Conservation (phyloP, 1,284 basidiomycete species). For the Malassezia sympodialis region DNA sequence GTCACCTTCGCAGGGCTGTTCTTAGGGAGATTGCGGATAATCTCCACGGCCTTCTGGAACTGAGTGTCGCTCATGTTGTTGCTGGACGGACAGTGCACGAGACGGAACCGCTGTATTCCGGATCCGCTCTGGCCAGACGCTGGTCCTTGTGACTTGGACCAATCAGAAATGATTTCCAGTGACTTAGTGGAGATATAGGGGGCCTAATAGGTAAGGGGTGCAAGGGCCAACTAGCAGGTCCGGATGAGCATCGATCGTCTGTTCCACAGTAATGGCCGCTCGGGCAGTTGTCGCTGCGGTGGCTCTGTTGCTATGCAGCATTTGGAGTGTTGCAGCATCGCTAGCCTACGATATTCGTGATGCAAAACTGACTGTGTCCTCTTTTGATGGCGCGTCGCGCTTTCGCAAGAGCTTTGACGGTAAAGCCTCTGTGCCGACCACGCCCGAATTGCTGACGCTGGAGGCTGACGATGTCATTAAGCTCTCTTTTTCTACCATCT, state of each 20-base stretch:
- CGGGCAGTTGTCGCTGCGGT: neutral
- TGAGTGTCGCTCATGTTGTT: conserved; percentile 23
- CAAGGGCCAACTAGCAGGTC: neutral
- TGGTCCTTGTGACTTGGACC: neutral
- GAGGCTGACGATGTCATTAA: conserved; percentile 13
- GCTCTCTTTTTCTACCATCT: conserved; percentile 1
- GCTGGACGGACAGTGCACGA: too few relatives aligned
- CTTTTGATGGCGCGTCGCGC: conserved; percentile 14
- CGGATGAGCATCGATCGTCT: neutral
- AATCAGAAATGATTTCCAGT: neutral
- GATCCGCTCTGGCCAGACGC: neutral
- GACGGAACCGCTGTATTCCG: too few relatives aligned
- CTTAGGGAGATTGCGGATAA: conserved; percentile 31
- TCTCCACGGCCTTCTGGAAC: conserved; percentile 33
- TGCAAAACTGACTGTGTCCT: conserved; percentile 4
- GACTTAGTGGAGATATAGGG: neutral
- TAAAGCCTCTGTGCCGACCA: neutral
- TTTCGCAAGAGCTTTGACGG: neutral
- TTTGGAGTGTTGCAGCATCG: neutral
- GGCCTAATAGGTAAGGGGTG: neutral
- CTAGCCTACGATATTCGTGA: conserved; percentile 7
- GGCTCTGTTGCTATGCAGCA: neutral
- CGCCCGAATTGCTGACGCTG: neutral
- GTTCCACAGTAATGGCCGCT: neutral
- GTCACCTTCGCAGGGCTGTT: conserved; percentile 38